Evolutionary conservation across 176 grass and related monocot species (phyloP).

Genomic region (Aegilops bicornis): DNA sequence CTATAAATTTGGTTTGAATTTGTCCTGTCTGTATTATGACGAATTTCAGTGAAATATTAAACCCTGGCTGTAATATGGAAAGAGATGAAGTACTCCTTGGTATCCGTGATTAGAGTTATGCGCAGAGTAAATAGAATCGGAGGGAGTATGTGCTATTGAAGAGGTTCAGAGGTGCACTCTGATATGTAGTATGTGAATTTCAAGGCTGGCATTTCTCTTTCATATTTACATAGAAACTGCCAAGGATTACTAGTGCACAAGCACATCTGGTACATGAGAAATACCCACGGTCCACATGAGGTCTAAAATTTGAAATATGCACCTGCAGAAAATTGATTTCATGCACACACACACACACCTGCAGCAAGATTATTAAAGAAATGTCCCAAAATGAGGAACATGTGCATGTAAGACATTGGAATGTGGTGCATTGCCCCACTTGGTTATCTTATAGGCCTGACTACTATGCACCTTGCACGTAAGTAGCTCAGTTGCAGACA

Average conservation of each 20-base stretch:
- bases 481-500: background rate
- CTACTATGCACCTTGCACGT: background rate
- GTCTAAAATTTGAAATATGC: background rate
- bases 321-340: background rate
- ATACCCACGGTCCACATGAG: background rate
- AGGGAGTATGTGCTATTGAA: background rate
- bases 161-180: background rate
- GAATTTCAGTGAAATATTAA: background rate
- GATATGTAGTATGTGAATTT: background rate
- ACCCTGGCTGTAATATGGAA: background rate
- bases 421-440: background rate
- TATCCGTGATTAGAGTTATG: too few relatives aligned
- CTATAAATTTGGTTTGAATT: background rate
- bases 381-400: background rate
- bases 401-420: background rate
- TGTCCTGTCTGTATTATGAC: too few relatives aligned
- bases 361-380: background rate
- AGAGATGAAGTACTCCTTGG: background rate
- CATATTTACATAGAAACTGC: background rate
- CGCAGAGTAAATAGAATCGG: too few relatives aligned
- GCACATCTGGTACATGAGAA: background rate
- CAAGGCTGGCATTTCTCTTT: background rate
- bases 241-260: background rate
- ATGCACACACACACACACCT: background rate
- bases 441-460: background rate